phyloP scores from a whole-genome alignment of 352 stramenopile species.

The Aphanomyces invadans region DNA sequence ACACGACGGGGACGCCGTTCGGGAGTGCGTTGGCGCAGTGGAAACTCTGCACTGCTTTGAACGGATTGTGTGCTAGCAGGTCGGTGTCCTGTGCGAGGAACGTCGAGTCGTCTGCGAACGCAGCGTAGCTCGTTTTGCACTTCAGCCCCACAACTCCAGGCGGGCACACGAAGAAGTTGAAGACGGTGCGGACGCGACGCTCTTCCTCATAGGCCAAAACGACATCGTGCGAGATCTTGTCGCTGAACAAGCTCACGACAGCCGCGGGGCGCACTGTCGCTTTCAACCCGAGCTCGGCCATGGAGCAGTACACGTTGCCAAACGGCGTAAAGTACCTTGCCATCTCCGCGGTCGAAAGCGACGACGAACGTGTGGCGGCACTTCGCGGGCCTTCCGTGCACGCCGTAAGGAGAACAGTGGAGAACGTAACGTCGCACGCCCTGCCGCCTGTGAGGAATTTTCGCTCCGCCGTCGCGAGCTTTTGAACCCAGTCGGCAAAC shows the following conservation, averaged over 20 bases:
- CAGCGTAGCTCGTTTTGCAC: background rate
- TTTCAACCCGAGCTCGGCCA: background rate
- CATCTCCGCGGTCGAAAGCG: background rate
- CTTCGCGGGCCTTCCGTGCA: background rate
- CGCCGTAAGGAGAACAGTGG: slow-evolving; percentile 12
- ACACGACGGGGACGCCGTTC: slow-evolving; percentile 23
- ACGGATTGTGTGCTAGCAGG: slow-evolving; percentile 11
- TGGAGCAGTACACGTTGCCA: slow-evolving; percentile 20
- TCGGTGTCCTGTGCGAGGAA: slow-evolving; percentile 4
- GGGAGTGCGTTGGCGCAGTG: slow-evolving; percentile 21
- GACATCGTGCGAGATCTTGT: slow-evolving; percentile 10
- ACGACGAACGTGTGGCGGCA: background rate
- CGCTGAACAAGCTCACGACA: slow-evolving; percentile 12
- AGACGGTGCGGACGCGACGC: background rate
- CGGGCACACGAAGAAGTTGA: slow-evolving; percentile 16
- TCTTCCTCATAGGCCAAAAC: slow-evolving; percentile 15
- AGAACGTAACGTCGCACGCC: slow-evolving; percentile 8
- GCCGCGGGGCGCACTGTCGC: background rate
- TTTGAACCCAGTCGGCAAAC: slow-evolving; percentile 8
- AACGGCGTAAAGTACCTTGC: slow-evolving; percentile 10
- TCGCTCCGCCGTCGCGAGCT: background rate
- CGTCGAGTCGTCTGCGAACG: slow-evolving; percentile 16
- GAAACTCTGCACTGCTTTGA: slow-evolving; percentile 19
- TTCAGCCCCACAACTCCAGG: no score
- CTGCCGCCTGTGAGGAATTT: slow-evolving; percentile 15